A percentile compares a stretch with the other conserved stretches of the same genome.
phyloP scores from a whole-genome alignment of 2,329 filamentous ascomycete genomes.

The Colletotrichum sp. region DNA sequence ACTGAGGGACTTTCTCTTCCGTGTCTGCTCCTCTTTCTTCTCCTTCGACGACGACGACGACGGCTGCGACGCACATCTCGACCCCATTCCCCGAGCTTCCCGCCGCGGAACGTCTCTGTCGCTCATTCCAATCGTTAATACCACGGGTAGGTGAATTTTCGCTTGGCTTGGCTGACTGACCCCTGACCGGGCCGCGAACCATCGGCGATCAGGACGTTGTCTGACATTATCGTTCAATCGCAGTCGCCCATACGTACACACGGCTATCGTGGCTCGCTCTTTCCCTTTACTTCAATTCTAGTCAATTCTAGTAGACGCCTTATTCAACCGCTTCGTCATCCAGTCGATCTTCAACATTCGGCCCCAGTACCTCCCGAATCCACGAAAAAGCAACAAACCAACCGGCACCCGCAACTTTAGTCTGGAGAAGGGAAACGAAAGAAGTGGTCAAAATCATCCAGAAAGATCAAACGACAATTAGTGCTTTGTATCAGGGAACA shows the following conservation, averaged over 20 bases:
- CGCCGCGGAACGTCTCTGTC: slow-evolving; percentile 10
- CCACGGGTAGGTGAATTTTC: not conserved
- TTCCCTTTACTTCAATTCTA: not conserved
- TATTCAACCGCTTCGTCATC: not conserved
- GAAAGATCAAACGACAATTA: not conserved
- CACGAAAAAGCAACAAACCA: not conserved
- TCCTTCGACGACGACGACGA: not conserved
- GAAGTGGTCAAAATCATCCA: not conserved
- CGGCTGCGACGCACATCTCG: not conserved
- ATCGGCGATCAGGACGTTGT: not conserved
- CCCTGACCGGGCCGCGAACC: not conserved
- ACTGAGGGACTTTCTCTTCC: slow-evolving; percentile 1
- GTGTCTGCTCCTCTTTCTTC: not conserved
- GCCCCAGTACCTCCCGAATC: not conserved
- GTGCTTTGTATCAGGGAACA: not conserved
- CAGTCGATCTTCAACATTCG: not conserved
- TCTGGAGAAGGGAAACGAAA: not conserved
- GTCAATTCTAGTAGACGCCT: not conserved
- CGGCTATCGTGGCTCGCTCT: not conserved
- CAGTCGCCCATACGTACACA: not conserved
- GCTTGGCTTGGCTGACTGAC: not conserved
- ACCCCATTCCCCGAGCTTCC: not conserved
- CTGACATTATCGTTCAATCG: not conserved
- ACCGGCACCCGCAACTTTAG: not conserved
- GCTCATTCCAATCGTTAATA: slow-evolving; percentile 5